Evolutionary conservation across 805 yeast species (phyloP), one percentile per base, ranked within the genome.

Genomic region (Diddensiella caesifluorescens): DNA sequence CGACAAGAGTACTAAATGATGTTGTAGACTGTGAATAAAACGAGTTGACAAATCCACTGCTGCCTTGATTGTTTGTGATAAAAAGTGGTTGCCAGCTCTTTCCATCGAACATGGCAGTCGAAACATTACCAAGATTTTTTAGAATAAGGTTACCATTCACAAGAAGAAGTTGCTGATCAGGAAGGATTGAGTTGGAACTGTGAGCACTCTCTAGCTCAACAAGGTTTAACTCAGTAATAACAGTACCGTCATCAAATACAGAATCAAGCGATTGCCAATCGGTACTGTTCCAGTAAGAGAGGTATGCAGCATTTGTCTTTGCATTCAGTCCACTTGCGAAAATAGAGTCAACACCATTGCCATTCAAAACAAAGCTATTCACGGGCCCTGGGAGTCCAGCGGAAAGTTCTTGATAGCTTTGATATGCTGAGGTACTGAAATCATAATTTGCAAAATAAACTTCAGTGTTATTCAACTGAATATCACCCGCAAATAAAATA

Each of bases 71-170:
- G 4, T 61, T 56, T 0, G 70, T 60, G 1, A 83, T 62, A 46
- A 73, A 73, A 2, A 77, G 56, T 9, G 95, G 95, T 22, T 63
- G 54, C 95, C 95, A 87, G 5, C 51, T 38, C 0, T 64, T 49
- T 1, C 94, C 88, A 55, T 85, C 77, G 61, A 60, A 85, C 22
- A 75, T 61, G 0, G 89, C 90, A 21, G 77, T 68, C 29, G 79
- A 74, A 2, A 74, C 77, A 20, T 62, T 55, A 0, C 89, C 92
- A 53, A 72, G 77, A 2, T 58, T 58, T 2, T 61, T 50, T 29
- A 83, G 54, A 3, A 61, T 55, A 34, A 84, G 65, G 21, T 57
- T 49, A 27, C 95, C 95, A 2, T 83, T 63, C 2, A 80, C 72
- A 20, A 80, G 52, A 19, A 86, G 58, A 0, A 77, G 60, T n/a